Evolutionary conservation across 768 basidiomycete species (phyloP).

Genomic region (Gloeostereum incarnatum): DNA sequence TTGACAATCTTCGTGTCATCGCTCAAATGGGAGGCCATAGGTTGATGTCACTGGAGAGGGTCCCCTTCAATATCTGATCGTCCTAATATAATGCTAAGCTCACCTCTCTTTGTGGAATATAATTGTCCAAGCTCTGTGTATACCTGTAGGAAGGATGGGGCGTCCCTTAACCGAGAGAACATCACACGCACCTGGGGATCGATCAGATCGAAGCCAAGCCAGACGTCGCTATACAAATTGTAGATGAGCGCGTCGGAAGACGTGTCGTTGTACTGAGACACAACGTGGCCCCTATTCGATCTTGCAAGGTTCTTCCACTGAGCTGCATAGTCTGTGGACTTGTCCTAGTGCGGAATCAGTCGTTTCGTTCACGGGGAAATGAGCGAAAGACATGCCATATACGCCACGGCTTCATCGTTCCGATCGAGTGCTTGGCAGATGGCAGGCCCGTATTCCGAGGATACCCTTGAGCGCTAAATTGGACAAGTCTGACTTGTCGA

Average conservation of each 20-base stretch:
- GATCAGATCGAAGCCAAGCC: conserved; percentile 17
- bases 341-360: not conserved
- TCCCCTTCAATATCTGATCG: too few relatives aligned
- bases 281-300: conserved; percentile 3
- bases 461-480: conserved; percentile 10
- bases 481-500: conserved; percentile 5
- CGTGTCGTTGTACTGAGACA: conserved; percentile 5
- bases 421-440: conserved; percentile 2
- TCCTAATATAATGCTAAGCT: not conserved
- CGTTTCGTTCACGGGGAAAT: not conserved
- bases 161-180: not conserved
- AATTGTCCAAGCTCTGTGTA: not conserved
- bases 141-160: not conserved
- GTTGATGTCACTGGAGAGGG: not conserved
- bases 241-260: conserved; percentile 27
- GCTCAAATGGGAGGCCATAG: not conserved
- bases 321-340: not conserved
- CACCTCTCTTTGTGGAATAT: not conserved
- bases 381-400: not conserved
- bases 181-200: conserved; percentile 1
- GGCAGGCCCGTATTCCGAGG: conserved; percentile 7
- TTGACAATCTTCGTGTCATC: not conserved
- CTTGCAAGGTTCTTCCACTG: conserved; percentile 7
- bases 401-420: conserved; percentile 2
- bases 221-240: conserved; percentile 35